These are phyloP conservation scores for Terana coerulea DNA, from an alignment of 768 basidiomycete genomes.

Conservation along the genomic window DNA sequence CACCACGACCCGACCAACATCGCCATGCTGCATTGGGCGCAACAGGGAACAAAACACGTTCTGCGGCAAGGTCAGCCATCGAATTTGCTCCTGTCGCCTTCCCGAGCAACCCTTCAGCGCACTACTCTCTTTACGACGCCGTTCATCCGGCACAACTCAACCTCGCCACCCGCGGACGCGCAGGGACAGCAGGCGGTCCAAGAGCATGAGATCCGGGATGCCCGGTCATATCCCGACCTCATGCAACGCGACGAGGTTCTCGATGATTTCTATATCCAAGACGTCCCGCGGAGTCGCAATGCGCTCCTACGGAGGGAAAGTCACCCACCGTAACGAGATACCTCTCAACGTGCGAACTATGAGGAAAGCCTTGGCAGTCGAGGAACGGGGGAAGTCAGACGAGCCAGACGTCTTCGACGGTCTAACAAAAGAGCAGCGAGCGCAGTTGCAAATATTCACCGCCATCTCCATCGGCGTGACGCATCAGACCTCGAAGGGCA, in stretches of 20 bases:
- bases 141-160: background rate
- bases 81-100: background rate
- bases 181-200: conserved; percentile 9
- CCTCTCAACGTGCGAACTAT: too few species aligned
- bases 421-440: conserved; percentile 21
- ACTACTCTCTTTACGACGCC: background rate
- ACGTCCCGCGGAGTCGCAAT: conserved; percentile 49
- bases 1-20: background rate
- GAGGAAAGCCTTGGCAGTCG: too few species aligned
- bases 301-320: conserved; percentile 55
- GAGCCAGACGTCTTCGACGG: conserved; percentile 20
- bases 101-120: background rate
- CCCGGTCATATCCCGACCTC: conserved; percentile 53
- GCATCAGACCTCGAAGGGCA: conserved; percentile 94
- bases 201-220: too few species aligned
- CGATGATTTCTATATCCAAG: conserved; percentile 52
- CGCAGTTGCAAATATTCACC: conserved; percentile 37
- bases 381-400: too few species aligned
- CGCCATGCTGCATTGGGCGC: background rate
- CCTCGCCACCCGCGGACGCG: background rate
- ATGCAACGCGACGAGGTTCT: conserved; percentile 59
- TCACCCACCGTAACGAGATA: conserved; percentile 68
- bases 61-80: background rate
- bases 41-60: background rate
- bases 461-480: conserved; percentile 49